Evolutionary conservation across 2,329 filamentous ascomycete genomes (phyloP), one percentile per base, ranked within the genome.

Genomic region (Emericellopsis cladophorae): DNA sequence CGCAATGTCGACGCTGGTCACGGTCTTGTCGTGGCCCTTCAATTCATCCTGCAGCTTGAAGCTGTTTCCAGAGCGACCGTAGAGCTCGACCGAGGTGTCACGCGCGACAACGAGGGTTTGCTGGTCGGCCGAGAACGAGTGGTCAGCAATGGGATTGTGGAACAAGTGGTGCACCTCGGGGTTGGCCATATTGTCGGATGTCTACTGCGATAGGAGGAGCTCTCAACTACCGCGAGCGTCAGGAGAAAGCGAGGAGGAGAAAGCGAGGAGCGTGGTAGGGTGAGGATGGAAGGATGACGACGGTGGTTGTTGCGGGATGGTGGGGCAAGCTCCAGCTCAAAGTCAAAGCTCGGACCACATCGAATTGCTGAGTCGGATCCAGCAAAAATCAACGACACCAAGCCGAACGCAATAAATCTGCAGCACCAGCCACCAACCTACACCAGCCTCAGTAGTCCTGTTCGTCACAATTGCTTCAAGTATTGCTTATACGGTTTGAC

Each of bases 151-250:
- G 46, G 90, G 88, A 52, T 83, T 79, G 68, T 96, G 88, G 69
- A 98, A 98, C 50, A 98, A 82, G 57, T 96, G 89, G 66, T 96
- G 87, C 44, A 94, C 84, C 72, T 96, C 86, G 49, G 89, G 86
- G 45, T 81, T 62, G 42, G 85, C 72, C 90, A 96, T 96, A 45
- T 40, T 72, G 60, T 47, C 41, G 40, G 15, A 40, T 39, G 15
- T 40, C 39, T 40, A 31, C 44, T 45, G 51, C 60, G 57, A 64
- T 65, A 66, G 62, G 62, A 66, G 62, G 61, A 85, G 77, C 87
- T 94, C 92, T 96, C 92, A 82, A 96, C 92, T 95, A 92, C 74
- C 84, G 76, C 69, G 37, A 36, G 18, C 41, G 33, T 45, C 47
- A 51, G 41, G 46, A 43, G 44, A 40, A 40, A 40, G 42, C 33